A percentile compares a stretch with the other conserved stretches of the same genome.
phyloP scores from a whole-genome alignment of 768 basidiomycete genomes.

The Lactifluus echinatus region DNA sequence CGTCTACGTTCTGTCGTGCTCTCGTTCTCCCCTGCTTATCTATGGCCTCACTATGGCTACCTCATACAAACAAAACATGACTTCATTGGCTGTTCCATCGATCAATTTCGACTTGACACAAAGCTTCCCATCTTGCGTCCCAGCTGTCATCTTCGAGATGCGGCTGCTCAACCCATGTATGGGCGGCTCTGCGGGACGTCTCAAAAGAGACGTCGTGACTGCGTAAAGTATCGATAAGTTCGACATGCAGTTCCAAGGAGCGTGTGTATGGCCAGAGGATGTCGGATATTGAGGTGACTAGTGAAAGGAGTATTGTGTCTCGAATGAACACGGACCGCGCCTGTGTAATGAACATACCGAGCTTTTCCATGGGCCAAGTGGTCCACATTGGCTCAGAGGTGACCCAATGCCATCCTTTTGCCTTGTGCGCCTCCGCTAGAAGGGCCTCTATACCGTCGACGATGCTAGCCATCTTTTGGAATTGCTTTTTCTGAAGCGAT shows the following conservation, averaged over 20 bases:
- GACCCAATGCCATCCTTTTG: slow-evolving; percentile 66
- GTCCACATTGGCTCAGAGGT: slow-evolving; percentile 67
- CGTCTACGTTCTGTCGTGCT: slow-evolving; percentile 13
- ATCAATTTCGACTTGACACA: slow-evolving; percentile 70
- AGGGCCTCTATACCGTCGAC: slow-evolving; percentile 59
- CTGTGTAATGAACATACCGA: slow-evolving; percentile 39
- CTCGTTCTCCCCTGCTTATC: background rate
- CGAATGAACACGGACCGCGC: background rate
- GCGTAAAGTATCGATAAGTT: slow-evolving; percentile 49
- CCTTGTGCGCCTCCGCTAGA: slow-evolving; percentile 58
- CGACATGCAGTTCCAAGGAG: slow-evolving; percentile 47
- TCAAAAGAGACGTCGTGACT: slow-evolving; percentile 65
- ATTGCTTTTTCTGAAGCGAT: slow-evolving; percentile 52
- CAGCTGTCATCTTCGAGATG: slow-evolving; percentile 60
- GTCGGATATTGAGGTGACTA: slow-evolving; percentile 48
- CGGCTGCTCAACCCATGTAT: slow-evolving; percentile 62
- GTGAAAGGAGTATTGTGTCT: background rate
- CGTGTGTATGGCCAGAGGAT: slow-evolving; percentile 60
- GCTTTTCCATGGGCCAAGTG: slow-evolving; percentile 75
- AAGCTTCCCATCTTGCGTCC: slow-evolving; percentile 68
- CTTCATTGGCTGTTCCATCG: slow-evolving; percentile 42
- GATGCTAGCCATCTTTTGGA: slow-evolving; percentile 52
- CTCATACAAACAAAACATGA: background rate
- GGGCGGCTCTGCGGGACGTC: slow-evolving; percentile 50
- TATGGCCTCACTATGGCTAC: background rate